phyloP scores from a whole-genome alignment of 257 asterid genomes.

The Scutellaria minor region DNA sequence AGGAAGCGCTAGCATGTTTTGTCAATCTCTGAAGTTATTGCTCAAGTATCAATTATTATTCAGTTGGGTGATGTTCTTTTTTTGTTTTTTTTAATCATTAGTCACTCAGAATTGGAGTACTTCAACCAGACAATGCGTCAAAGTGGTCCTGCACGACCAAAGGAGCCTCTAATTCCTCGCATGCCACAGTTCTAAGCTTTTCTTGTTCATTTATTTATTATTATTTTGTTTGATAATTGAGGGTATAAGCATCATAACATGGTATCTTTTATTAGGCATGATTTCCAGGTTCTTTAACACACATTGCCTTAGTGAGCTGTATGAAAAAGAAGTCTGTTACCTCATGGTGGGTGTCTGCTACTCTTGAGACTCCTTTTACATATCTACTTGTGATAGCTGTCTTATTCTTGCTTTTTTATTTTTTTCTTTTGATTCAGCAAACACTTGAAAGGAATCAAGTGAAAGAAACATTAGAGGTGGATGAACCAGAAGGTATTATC shows the following conservation, averaged over 20 bases:
- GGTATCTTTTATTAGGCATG: constrained; percentile 69
- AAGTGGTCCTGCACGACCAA: constrained; percentile 91
- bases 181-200: constrained; percentile 95
- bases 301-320: constrained; percentile 95
- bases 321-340: constrained; percentile 90
- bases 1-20: constrained; percentile 91
- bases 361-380: constrained; percentile 20
- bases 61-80: constrained; percentile 9
- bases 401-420: background rate
- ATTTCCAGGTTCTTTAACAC: constrained; percentile 97
- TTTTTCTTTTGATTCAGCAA: constrained; percentile 52
- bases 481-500: constrained; percentile 83
- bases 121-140: constrained; percentile 99
- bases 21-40: constrained; percentile 22
- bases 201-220: background rate
- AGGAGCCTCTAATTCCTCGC: constrained; percentile 99
- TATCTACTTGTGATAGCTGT: constrained; percentile 26
- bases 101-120: constrained; percentile 97
- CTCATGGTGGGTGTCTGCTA: constrained; percentile 78
- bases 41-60: constrained; percentile 1
- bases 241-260: constrained; percentile 31
- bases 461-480: constrained; percentile 90
- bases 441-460: constrained; percentile 81
- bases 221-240: background rate
- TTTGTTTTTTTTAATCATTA: constrained; percentile 27